These are phyloP conservation scores for Lycium ferocissimum DNA, from an alignment of 257 asterid genomes.

Conservation along the genomic window DNA sequence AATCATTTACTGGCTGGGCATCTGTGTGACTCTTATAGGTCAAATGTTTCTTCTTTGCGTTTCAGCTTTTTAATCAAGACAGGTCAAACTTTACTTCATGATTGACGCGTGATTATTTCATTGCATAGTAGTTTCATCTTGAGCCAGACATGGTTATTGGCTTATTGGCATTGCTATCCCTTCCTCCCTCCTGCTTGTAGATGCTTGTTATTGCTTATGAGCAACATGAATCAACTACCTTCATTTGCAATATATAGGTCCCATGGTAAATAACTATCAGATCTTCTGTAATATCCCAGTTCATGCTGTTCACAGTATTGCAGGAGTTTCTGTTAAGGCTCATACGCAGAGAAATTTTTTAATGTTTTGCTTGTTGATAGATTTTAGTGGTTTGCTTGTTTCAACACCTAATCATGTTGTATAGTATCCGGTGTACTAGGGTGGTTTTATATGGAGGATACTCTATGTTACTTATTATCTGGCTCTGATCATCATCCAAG, in stretches of 20 bases:
- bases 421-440: constrained; percentile 16
- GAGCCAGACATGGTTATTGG: neutral
- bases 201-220: neutral
- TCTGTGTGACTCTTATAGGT: constrained; percentile 12
- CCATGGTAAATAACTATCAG: constrained; percentile 4
- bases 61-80: constrained; percentile 17
- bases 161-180: neutral
- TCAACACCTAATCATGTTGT: neutral
- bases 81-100: constrained; percentile 13
- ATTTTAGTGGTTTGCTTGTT: neutral
- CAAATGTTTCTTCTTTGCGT: neutral
- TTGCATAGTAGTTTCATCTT: neutral
- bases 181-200: neutral
- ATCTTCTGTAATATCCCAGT: neutral
- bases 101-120: neutral
- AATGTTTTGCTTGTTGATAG: neutral
- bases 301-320: constrained; percentile 20
- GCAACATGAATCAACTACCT: constrained; percentile 24
- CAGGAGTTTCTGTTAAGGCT: neutral
- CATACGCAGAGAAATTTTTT: constrained; percentile 3
- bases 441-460: neutral
- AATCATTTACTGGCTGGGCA: constrained; percentile 21
- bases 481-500: constrained; percentile 9
- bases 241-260: constrained; percentile 15
- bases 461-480: neutral